Evolutionary conservation across 768 basidiomycete species (phyloP).

Genomic region (Naganishia vaughanmartiniae): DNA sequence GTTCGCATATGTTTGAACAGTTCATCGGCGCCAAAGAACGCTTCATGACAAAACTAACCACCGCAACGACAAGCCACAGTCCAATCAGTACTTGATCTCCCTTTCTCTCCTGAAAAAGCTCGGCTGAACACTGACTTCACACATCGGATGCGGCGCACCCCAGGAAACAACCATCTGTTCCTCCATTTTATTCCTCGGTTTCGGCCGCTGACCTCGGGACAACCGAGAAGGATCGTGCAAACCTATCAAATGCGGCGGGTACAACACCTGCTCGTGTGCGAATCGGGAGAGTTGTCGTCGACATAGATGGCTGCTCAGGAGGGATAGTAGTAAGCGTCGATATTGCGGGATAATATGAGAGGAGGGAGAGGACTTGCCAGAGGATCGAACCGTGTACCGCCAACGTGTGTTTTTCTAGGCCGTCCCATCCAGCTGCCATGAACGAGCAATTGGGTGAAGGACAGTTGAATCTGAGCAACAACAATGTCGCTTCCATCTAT

Average conservation of each 20-base stretch:
- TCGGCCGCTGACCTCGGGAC: conserved; percentile 44
- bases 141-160: conserved; percentile 53
- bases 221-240: conserved; percentile 73
- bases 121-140: conserved; percentile 48
- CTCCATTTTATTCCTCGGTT: conserved; percentile 42
- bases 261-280: conserved; percentile 87
- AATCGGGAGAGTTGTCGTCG: conserved; percentile 89
- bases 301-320: conserved; percentile 70
- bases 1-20: conserved; percentile 91
- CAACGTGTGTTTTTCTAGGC: conserved; percentile 79
- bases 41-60: conserved; percentile 78
- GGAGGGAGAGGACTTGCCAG: conserved; percentile 61
- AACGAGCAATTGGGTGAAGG: conserved; percentile 79
- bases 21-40: conserved; percentile 89
- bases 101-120: background rate
- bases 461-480: conserved; percentile 91
- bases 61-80: background rate
- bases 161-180: conserved; percentile 47
- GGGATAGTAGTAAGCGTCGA: background rate
- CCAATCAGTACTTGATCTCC: background rate
- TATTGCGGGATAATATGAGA: background rate
- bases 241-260: conserved; percentile 64
- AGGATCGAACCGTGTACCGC: conserved; percentile 71
- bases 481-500: conserved; percentile 84
- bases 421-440: conserved; percentile 81